Evolutionary conservation across 352 stramenopile species (phyloP).

Genomic region (Pythium dissotocum): DNA sequence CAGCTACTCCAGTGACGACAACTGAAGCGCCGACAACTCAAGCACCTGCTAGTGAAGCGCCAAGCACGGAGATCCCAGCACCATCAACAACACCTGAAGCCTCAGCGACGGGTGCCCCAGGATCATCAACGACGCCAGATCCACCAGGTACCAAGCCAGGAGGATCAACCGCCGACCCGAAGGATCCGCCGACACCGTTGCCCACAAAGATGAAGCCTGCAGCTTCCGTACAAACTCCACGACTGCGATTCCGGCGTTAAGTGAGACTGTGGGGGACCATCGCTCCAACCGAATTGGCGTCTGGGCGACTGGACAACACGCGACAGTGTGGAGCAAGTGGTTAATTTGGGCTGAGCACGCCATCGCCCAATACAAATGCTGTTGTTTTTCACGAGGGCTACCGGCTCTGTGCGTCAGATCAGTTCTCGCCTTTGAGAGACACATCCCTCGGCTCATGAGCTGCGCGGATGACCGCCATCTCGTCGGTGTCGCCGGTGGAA

Average conservation of each 20-base stretch:
- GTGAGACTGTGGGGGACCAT: background rate
- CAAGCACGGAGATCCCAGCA: background rate
- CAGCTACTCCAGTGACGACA: background rate
- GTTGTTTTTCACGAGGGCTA: no score
- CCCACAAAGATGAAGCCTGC: background rate
- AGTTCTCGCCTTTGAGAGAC: background rate
- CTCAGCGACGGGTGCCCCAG: background rate
- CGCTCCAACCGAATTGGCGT: background rate
- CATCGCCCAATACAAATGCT: background rate
- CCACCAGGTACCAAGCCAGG: background rate
- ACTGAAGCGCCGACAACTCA: slow-evolving; percentile 7
- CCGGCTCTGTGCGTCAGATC: no score
- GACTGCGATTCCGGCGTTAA: background rate
- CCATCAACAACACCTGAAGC: background rate
- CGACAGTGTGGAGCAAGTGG: background rate
- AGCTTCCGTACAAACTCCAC: background rate
- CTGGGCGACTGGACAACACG: background rate
- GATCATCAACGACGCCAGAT: background rate
- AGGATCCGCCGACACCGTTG: background rate
- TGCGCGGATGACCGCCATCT: background rate
- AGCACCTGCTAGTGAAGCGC: background rate
- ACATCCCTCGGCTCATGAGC: background rate
- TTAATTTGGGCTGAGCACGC: background rate
- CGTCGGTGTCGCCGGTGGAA: background rate
- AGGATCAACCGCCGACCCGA: background rate